Conservation (phyloP, 768 basidiomycete genomes). For the Boletus rubescentipes region DNA sequence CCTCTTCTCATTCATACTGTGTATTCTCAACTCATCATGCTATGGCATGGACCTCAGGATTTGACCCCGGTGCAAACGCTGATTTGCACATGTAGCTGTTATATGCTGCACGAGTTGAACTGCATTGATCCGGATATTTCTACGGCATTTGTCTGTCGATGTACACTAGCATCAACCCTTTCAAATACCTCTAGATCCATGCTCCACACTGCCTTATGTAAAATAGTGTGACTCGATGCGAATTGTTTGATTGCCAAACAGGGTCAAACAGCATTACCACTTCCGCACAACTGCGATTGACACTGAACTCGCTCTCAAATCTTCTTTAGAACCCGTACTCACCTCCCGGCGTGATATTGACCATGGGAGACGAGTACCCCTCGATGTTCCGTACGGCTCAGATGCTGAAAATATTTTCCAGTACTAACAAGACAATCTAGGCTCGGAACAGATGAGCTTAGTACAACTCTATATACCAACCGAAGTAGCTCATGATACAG, state of each 20-base stretch:
- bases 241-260: conserved; percentile 18
- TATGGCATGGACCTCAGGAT: background rate
- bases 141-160: background rate
- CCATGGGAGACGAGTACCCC: conserved; percentile 79
- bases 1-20: background rate
- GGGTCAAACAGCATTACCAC: conserved; percentile 13
- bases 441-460: conserved; percentile 97
- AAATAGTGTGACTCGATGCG: background rate
- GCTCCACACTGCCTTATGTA: no score
- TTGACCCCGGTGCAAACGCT: background rate
- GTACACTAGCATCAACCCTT: background rate
- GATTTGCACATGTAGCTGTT: background rate
- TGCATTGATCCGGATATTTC: background rate
- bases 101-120: background rate
- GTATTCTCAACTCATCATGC: conserved; percentile 7
- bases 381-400: conserved; percentile 68
- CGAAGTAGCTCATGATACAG: conserved; percentile 96
- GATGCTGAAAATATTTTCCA: background rate
- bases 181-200: background rate
- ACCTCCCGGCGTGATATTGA: background rate
- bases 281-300: background rate
- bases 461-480: conserved; percentile 96
- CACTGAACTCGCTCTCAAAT: background rate
- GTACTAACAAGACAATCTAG: conserved; percentile 39
- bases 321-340: background rate